phyloP scores from a whole-genome alignment of 208 protist species.

The Angomonas deanei region DNA sequence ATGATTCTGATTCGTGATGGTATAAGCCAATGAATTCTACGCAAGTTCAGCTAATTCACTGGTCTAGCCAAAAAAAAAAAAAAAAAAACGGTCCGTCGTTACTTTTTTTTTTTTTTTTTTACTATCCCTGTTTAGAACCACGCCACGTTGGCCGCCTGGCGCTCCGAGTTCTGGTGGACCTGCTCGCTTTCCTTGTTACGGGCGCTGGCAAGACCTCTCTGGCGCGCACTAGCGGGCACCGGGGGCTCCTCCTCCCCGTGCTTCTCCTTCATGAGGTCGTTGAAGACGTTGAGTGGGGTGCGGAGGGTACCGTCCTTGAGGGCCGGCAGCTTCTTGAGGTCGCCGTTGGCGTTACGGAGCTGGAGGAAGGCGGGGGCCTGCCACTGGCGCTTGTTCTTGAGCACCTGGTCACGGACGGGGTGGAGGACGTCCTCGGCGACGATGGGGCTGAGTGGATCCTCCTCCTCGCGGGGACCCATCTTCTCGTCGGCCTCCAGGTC shows the following conservation, averaged over 20 bases:
- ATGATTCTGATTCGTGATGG: neutral
- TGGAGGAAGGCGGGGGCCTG: constrained; percentile 36
- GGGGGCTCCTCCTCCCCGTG: constrained; percentile 39
- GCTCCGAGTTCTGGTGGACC: constrained; percentile 10
- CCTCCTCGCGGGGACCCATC: constrained; percentile 45
- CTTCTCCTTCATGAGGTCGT: constrained; percentile 53
- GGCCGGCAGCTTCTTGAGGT: constrained; percentile 45
- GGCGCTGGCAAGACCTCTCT: constrained; percentile 7
- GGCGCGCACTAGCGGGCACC: constrained; percentile 9
- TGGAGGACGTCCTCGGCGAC: constrained; percentile 48
- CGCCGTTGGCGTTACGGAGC: constrained; percentile 27
- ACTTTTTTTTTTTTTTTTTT: constrained; percentile 8
- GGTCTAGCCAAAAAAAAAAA: too few species aligned
- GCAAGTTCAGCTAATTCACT: too few species aligned
- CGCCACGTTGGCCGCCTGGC: constrained; percentile 28
- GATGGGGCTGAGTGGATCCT: constrained; percentile 61
- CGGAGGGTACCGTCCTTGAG: constrained; percentile 59
- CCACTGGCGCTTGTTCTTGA: constrained; percentile 37
- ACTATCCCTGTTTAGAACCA: constrained; percentile 32
- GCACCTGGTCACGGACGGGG: constrained; percentile 45
- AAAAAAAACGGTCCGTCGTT: constrained; percentile 6
- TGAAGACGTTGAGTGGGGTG: constrained; percentile 75
- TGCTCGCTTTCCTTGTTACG: neutral
- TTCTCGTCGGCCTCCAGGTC: constrained; percentile 26
- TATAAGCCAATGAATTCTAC: neutral